A percentile compares a stretch with the other conserved stretches of the same genome.
phyloP scores from a whole-genome alignment of 2,329 filamentous ascomycete species.

The Aspergillus niger region DNA sequence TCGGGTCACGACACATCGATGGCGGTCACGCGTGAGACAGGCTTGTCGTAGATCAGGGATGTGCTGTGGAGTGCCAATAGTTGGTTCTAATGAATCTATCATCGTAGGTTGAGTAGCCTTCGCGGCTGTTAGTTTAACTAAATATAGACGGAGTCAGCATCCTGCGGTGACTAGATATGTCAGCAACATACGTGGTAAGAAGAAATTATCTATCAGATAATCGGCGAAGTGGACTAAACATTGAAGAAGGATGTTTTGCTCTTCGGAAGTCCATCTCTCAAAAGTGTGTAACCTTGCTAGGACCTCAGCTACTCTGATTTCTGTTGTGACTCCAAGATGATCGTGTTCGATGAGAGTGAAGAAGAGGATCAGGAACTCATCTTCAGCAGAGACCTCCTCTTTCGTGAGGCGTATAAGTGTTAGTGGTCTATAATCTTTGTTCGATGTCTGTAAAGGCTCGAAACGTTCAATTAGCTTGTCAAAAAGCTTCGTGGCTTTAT shows the following conservation, averaged over 20 bases:
- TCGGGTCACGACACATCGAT: conserved; percentile 18
- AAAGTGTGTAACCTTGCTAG: background rate
- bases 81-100: conserved; percentile 8
- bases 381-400: background rate
- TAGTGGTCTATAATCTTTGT: background rate
- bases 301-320: background rate
- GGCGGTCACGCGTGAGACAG: conserved; percentile 19
- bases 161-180: background rate
- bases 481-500: conserved; percentile 5
- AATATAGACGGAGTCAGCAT: background rate
- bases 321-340: background rate
- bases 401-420: background rate
- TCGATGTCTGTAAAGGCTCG: background rate
- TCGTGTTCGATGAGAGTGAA: background rate
- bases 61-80: conserved; percentile 10
- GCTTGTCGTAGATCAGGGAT: conserved; percentile 9
- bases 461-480: background rate
- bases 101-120: conserved; percentile 8
- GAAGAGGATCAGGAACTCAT: background rate
- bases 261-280: conserved; percentile 1
- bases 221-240: background rate
- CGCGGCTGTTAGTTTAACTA: background rate
- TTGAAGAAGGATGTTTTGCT: conserved; percentile 1
- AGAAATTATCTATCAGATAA: conserved; percentile 10
- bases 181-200: conserved; percentile 8